Percentiles rank a stretch among this genome's conserved stretches.
Evolutionary conservation across 1,284 basidiomycete species (phyloP).

Genomic region (Ceratobasidium sp.): DNA sequence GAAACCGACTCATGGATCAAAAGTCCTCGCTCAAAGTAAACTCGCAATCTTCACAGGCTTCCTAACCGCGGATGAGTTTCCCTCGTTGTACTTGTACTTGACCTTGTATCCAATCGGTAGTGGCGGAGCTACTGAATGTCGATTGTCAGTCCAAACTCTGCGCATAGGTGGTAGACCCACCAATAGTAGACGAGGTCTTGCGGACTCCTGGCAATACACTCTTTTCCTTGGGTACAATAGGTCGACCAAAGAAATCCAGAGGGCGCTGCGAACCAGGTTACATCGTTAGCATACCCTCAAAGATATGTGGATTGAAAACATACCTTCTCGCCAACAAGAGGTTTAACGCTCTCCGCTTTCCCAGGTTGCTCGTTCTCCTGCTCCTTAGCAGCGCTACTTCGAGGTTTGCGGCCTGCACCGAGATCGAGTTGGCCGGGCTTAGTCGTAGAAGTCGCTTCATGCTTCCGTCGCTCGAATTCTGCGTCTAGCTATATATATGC

Average conservation of each 20-base stretch:
- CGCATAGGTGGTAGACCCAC: background rate
- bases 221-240: conserved; percentile 65
- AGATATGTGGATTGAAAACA: conserved; percentile 15
- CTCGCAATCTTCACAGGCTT: conserved; percentile 74
- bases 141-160: background rate
- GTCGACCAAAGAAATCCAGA: conserved; percentile 95
- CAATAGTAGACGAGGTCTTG: conserved; percentile 49
- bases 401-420: conserved; percentile 32
- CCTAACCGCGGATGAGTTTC: conserved; percentile 95
- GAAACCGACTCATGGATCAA: conserved; percentile 57
- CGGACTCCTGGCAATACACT: conserved; percentile 37
- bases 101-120: conserved; percentile 70
- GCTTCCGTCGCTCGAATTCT: conserved; percentile 71
- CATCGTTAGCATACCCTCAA: conserved; percentile 34
- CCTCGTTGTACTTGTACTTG: conserved; percentile 89
- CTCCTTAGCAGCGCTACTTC: conserved; percentile 27
- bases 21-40: conserved; percentile 51
- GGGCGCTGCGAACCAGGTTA: conserved; percentile 70
- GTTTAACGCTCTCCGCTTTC: conserved; percentile 10
- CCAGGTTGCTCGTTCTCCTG: conserved; percentile 33
- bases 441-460: conserved; percentile 57
- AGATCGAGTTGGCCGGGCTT: conserved; percentile 15
- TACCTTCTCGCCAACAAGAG: conserved; percentile 72
- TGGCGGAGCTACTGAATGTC: background rate
- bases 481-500: conserved; percentile 75